Conservation (phyloP, 495 filamentous ascomycete species). For the Penicillium turbatum region DNA sequence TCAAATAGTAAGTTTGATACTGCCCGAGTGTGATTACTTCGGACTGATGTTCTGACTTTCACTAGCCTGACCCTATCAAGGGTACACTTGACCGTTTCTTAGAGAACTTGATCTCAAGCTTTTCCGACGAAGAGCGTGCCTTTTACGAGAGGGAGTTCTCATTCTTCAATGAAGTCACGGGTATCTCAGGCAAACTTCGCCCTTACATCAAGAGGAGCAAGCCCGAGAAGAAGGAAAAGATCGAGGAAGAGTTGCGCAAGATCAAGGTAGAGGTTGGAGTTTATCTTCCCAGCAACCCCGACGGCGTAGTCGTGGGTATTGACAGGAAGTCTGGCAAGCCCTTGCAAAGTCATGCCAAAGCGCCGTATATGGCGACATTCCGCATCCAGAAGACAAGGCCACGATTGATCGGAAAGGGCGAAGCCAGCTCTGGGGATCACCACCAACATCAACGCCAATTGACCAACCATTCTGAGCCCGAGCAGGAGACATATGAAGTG, state of each 20-base stretch:
- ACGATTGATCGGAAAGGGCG: constrained; percentile 23
- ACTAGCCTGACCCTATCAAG: constrained; percentile 84
- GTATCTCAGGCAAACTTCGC: constrained; percentile 89
- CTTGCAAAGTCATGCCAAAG: constrained; percentile 94
- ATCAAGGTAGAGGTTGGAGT: constrained; percentile 92
- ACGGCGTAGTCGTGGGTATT: constrained; percentile 94
- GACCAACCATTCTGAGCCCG: constrained; percentile 38
- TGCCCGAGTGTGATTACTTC: neutral
- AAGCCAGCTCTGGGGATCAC: constrained; percentile 21
- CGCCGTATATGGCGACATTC: constrained; percentile 98
- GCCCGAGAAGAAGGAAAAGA: constrained; percentile 97
- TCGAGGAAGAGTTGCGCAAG: constrained; percentile 95
- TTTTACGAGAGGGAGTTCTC: constrained; percentile 96
- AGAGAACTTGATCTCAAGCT: constrained; percentile 74
- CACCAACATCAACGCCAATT: constrained; percentile 48
- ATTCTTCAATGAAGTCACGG: constrained; percentile 97
- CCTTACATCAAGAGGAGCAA: constrained; percentile 91
- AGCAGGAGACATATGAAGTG: constrained; percentile 67
- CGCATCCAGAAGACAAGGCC: constrained; percentile 77
- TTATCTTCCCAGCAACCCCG: constrained; percentile 94
- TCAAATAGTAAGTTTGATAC: constrained; percentile 61
- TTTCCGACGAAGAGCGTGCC: constrained; percentile 66
- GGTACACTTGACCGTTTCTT: constrained; percentile 89
- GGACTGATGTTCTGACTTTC: constrained; percentile 38
- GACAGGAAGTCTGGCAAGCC: constrained; percentile 97